Evolutionary conservation across 2,329 filamentous ascomycete species (phyloP).

Genomic region (Nigrospora oryzae): DNA sequence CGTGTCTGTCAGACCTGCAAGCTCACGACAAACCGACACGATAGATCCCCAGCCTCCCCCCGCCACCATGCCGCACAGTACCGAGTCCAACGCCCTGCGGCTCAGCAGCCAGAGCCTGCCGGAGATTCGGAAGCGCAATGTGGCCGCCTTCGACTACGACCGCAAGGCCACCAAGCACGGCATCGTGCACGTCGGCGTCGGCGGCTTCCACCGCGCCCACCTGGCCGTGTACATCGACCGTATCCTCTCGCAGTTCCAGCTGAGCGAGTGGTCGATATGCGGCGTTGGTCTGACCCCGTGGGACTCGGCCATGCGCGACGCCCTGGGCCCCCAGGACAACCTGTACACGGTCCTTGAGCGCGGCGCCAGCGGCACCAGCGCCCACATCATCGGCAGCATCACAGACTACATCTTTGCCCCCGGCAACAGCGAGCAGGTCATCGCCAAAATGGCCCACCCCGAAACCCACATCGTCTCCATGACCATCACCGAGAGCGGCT

Average conservation of each 20-base stretch:
- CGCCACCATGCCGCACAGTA: not conserved
- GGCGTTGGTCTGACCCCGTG: conserved; percentile 42
- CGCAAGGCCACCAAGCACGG: conserved; percentile 40
- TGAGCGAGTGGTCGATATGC: conserved; percentile 40
- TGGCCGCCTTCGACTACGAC: conserved; percentile 33
- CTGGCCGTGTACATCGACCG: conserved; percentile 42
- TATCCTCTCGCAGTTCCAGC: conserved; percentile 35
- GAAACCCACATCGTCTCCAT: conserved; percentile 46
- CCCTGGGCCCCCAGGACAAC: conserved; percentile 35
- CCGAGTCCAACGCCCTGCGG: conserved; percentile 17
- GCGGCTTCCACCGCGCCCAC: conserved; percentile 46
- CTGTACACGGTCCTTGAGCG: conserved; percentile 47
- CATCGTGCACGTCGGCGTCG: conserved; percentile 45
- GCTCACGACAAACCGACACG: no score
- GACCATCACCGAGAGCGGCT: conserved; percentile 47
- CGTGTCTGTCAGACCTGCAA: no score
- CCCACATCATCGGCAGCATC: conserved; percentile 42
- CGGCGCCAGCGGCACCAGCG: conserved; percentile 38
- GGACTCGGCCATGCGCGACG: conserved; percentile 42
- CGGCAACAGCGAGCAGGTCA: conserved; percentile 40
- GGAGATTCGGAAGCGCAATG: conserved; percentile 17
- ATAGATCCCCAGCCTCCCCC: not conserved
- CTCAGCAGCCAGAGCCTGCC: conserved; percentile 28
- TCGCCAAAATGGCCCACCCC: conserved; percentile 45
- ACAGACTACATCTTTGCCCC: conserved; percentile 43